A percentile compares a stretch with the other conserved stretches of the same genome.
Evolutionary conservation across 805 yeast genomes (phyloP).

Genomic region (Candida pseudoglaebosa): DNA sequence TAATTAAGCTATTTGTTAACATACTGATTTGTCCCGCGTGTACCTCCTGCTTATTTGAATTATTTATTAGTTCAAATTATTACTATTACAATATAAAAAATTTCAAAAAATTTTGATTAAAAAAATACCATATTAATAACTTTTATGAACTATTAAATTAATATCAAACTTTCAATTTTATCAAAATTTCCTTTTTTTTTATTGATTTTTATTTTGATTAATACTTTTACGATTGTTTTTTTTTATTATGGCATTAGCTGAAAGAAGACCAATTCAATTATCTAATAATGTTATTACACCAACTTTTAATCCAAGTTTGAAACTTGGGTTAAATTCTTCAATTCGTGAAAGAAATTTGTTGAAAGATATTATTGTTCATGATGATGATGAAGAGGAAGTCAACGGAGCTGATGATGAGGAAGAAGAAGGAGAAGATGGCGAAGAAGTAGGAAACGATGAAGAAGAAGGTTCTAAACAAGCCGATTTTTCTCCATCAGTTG

Average conservation of each 20-base stretch:
- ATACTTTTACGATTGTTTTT: constrained; percentile 1
- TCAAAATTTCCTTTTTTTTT: constrained; percentile 1
- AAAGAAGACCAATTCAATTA: constrained; percentile 59
- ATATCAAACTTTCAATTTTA: neutral
- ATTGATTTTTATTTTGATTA: constrained; percentile 1
- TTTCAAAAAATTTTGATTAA: neutral
- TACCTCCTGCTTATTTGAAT: constrained; percentile 3
- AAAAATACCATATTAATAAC: neutral
- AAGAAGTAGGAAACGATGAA: constrained; percentile 20
- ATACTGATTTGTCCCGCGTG: constrained; percentile 2
- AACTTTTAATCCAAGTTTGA: constrained; percentile 32
- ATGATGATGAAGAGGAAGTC: neutral
- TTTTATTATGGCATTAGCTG: constrained; percentile 56
- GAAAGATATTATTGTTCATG: constrained; percentile 1
- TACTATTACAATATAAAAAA: neutral
- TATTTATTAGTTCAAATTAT: neutral
- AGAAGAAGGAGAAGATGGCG: constrained; percentile 10
- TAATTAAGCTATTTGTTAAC: constrained; percentile 5
- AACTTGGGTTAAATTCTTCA: constrained; percentile 11
- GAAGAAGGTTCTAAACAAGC: constrained; percentile 17
- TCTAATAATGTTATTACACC: constrained; percentile 47
- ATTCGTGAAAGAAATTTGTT: constrained; percentile 2
- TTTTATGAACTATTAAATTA: neutral
- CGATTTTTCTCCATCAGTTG: constrained; percentile 25
- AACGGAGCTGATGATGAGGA: constrained; percentile 7